Conservation (phyloP, 1,139 yeast genomes). For the Schwanniomyces etchellsii region DNA sequence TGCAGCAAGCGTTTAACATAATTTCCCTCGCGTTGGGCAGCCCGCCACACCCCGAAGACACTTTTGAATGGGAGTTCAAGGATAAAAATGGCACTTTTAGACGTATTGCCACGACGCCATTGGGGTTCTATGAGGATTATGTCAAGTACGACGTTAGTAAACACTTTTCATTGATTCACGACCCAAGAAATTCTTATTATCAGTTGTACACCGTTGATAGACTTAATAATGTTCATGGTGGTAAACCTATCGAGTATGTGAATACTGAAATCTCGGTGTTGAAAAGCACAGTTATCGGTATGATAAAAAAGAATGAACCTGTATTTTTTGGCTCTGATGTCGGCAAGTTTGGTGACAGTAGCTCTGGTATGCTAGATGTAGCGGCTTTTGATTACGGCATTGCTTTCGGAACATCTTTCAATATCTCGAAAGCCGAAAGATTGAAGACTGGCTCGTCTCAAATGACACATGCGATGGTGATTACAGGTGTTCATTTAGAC, state of each 20-base stretch:
- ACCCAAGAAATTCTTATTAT: slow-evolving; percentile 69
- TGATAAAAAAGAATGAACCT: slow-evolving; percentile 67
- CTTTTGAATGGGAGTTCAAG: slow-evolving; percentile 65
- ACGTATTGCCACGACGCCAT: slow-evolving; percentile 52
- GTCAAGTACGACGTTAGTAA: slow-evolving; percentile 47
- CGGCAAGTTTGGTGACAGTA: slow-evolving; percentile 60
- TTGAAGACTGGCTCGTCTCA: slow-evolving; percentile 49
- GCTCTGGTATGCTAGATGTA: slow-evolving; percentile 64
- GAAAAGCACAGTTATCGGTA: slow-evolving; percentile 55
- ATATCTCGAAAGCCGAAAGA: slow-evolving; percentile 48
- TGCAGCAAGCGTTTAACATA: slow-evolving; percentile 57
- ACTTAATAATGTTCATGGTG: slow-evolving; percentile 65
- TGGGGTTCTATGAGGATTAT: slow-evolving; percentile 52
- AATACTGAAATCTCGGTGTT: slow-evolving; percentile 57
- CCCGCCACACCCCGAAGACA: slow-evolving; percentile 69
- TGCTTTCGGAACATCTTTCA: slow-evolving; percentile 52
- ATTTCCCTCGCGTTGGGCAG: slow-evolving; percentile 65
- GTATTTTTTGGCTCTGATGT: slow-evolving; percentile 86
- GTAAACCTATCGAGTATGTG: slow-evolving; percentile 62
- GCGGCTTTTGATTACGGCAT: slow-evolving; percentile 62
- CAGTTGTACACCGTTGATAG: slow-evolving; percentile 64
- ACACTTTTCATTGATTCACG: slow-evolving; percentile 66
- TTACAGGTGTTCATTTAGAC: slow-evolving; percentile 62
- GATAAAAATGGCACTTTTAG: slow-evolving; percentile 67
- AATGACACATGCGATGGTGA: slow-evolving; percentile 87